Base-by-base conservation (phyloP, 1,284 basidiomycete species). In the Papiliotrema nemorosa region DNA sequence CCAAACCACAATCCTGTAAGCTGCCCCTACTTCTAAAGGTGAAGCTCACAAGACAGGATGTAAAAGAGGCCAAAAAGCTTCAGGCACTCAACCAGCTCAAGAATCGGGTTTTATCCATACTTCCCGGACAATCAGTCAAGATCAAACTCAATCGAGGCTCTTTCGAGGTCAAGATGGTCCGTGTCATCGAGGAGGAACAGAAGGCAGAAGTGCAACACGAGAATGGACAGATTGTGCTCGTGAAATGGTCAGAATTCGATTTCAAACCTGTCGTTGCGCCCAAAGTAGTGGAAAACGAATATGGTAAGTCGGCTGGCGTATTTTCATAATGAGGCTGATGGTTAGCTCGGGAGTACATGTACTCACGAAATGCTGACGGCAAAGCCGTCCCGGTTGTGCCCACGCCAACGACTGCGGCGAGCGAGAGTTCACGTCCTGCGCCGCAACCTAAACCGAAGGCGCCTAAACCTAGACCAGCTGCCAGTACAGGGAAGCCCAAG, bases 1-100 rank as follows among this genome's bases (percentile, higher is more conserved):
- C 75, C 82, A 2, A 84, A 86, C 60, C 88, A 91, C 64, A 91
- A 91, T 60, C 88, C 88, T 7, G 88, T 90, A 65, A 56, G 86
- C 79, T 34, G 12, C 25, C 38, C 29, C 44, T 36, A 7, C 18
- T 39, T 35, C 53, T 26, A 20, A 41, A 13, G 47, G 14, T 52
- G 35, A 49, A 35, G 3, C 33, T 38, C 3, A 50, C 36, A 33
- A 16, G 51, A n/a, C 52, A 89, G 87, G 82, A 78, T 33, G 73
- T 86, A 44, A 80, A 85, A 25, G 85, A 86, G 36, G 82, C 80
- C 33, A 87, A 86, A 69, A 86, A 83, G 62, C 81, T 79, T 74
- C 49, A 88, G 83, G 67, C 82, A 81, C 65, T 84, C 82, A 63
- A 84, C 78, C 69, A 82, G 82, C 57, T 70, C 13, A 62, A 60